Conservation (phyloP, 2,329 filamentous ascomycete species). For the Trichoderma koningii region DNA sequence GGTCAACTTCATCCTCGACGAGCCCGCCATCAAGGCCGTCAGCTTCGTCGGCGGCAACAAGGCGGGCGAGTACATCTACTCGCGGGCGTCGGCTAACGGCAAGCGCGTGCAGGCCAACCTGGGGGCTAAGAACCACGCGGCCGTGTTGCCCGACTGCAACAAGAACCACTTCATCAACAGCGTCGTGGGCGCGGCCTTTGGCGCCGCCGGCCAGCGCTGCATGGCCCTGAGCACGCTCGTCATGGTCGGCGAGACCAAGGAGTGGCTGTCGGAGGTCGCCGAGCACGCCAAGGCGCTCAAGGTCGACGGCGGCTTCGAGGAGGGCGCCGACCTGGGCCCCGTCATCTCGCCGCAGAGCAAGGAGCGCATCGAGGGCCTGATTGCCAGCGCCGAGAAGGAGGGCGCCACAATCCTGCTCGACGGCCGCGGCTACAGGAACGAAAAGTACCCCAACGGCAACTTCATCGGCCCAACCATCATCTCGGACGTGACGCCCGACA, state of each 20-base stretch:
- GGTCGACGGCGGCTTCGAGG: slow-evolving; percentile 80
- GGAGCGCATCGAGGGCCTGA: slow-evolving; percentile 74
- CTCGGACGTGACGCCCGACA: slow-evolving; percentile 74
- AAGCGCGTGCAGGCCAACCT: slow-evolving; percentile 88
- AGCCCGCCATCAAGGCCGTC: slow-evolving; percentile 81
- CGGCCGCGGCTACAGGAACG: slow-evolving; percentile 71
- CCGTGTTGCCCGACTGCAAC: slow-evolving; percentile 82
- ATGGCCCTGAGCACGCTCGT: slow-evolving; percentile 85
- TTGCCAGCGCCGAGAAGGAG: slow-evolving; percentile 75
- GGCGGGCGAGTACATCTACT: slow-evolving; percentile 85
- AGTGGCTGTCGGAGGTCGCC: slow-evolving; percentile 77
- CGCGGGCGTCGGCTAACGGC: slow-evolving; percentile 76
- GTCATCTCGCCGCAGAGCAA: slow-evolving; percentile 81
- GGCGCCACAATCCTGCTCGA: slow-evolving; percentile 82
- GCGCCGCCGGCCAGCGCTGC: slow-evolving; percentile 81
- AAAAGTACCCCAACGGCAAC: slow-evolving; percentile 82
- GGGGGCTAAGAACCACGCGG: slow-evolving; percentile 86
- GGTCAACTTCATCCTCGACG: slow-evolving; percentile 84
- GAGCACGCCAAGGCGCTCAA: slow-evolving; percentile 72
- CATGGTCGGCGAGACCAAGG: slow-evolving; percentile 80
- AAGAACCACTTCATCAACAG: slow-evolving; percentile 88
- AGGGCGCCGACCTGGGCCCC: slow-evolving; percentile 76
- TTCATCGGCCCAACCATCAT: slow-evolving; percentile 85
- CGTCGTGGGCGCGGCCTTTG: slow-evolving; percentile 80
- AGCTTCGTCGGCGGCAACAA: slow-evolving; percentile 87